Percentiles rank a stretch among this genome's conserved stretches.
Conservation (phyloP, 495 filamentous ascomycete genomes). For the Glutinoglossum americanum region DNA sequence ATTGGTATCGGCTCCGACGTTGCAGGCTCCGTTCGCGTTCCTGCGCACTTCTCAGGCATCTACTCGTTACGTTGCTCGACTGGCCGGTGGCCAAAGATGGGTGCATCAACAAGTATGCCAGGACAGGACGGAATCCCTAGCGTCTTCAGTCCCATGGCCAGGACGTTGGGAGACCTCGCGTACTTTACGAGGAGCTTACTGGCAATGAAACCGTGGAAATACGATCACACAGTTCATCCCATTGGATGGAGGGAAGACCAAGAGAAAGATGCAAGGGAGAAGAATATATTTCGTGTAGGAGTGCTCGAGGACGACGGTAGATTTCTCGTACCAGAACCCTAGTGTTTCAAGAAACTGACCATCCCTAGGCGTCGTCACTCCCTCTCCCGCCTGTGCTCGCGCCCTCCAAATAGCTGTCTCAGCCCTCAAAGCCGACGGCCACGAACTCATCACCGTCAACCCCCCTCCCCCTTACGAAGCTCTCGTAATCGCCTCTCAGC, state of each 20-base stretch:
- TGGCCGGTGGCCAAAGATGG: constrained; percentile 81
- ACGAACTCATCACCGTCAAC: constrained; percentile 52
- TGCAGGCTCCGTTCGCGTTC: constrained; percentile 72
- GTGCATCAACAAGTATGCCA: constrained; percentile 73
- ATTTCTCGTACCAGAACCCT: background rate
- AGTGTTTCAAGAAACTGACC: background rate
- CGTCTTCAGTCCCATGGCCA: constrained; percentile 85
- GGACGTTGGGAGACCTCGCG: constrained; percentile 61
- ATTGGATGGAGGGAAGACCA: constrained; percentile 51
- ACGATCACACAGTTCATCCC: constrained; percentile 72
- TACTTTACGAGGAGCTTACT: constrained; percentile 71
- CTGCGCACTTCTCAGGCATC: constrained; percentile 80
- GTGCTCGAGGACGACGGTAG: constrained; percentile 57
- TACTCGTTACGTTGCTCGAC: constrained; percentile 83
- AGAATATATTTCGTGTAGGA: constrained; percentile 47
- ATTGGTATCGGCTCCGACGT: constrained; percentile 93
- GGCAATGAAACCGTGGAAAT: constrained; percentile 76
- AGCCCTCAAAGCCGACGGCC: constrained; percentile 47
- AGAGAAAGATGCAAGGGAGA: constrained; percentile 32
- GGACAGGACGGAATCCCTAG: constrained; percentile 83
- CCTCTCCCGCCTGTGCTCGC: constrained; percentile 62
- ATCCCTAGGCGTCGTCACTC: constrained; percentile 49
- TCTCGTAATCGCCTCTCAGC: constrained; percentile 56
- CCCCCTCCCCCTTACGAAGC: constrained; percentile 46
- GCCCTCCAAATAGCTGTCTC: constrained; percentile 48